Evolutionary conservation across 305 asterid species (phyloP).

Genomic region (Caryopteris hybrid): DNA sequence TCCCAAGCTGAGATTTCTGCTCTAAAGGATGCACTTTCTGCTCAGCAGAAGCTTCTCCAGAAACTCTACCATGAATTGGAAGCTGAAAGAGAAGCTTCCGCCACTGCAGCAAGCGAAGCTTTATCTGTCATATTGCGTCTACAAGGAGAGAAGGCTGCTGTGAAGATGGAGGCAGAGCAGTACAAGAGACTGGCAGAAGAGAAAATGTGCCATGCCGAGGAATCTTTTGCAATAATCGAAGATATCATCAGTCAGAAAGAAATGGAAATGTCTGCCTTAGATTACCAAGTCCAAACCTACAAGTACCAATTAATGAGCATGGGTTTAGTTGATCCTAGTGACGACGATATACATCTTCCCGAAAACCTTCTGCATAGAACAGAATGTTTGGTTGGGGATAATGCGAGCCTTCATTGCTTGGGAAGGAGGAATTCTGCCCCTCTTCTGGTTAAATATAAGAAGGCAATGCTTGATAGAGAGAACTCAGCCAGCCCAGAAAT

Average conservation of each 20-base stretch:
- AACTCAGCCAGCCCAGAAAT: constrained; percentile 28
- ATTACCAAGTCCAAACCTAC: constrained; percentile 74
- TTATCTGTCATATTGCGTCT: constrained; percentile 71
- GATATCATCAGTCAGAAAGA: constrained; percentile 80
- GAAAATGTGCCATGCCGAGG: constrained; percentile 82
- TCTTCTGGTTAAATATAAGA: constrained; percentile 34
- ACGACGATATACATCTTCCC: constrained; percentile 42
- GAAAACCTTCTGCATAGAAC: constrained; percentile 50
- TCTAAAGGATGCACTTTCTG: constrained; percentile 60
- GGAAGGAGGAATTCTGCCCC: constrained; percentile 71
- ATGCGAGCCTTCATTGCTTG: constrained; percentile 18
- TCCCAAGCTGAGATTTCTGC: constrained; percentile 37
- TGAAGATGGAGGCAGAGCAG: constrained; percentile 88
- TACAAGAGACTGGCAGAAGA: constrained; percentile 84
- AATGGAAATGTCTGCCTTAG: constrained; percentile 75
- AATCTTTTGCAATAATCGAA: constrained; percentile 70
- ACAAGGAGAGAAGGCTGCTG: constrained; percentile 83
- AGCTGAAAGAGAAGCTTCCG: constrained; percentile 83
- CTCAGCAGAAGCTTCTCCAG: constrained; percentile 74
- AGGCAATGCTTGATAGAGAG: constrained; percentile 37
- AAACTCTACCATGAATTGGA: constrained; percentile 77
- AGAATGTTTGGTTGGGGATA: constrained; percentile 32
- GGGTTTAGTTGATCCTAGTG: constrained; percentile 61
- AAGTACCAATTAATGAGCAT: constrained; percentile 54
- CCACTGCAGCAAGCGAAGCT: constrained; percentile 87